Base-by-base conservation (phyloP, 2,329 filamentous ascomycete genomes). In the Fusarium musae region DNA sequence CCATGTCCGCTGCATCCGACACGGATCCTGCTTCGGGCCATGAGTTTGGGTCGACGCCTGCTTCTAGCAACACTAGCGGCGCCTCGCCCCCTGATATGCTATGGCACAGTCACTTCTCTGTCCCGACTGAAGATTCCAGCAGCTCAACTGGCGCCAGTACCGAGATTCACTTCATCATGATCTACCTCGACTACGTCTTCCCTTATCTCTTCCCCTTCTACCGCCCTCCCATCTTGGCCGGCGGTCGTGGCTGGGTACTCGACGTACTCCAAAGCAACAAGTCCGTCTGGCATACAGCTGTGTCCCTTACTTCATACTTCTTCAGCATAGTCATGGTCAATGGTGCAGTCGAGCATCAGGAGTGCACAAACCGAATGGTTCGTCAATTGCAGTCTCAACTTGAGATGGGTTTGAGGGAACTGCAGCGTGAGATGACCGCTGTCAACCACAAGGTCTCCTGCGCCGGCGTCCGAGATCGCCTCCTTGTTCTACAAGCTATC, bases 151-250 rank as follows among this genome's bases (percentile, higher is more conserved):
- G 74, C 5, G 72, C 74, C 12, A 79, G 78, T 36, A 77, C 78
- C n/a, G 80, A 82, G 59, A 75, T 84, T 2, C 81, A 84, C 75
- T 84, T 87, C 47, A 80, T 88, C 63, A 89, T 89, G 85, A 84
- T 89, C 63, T 92, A 91, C 76, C 83, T 91, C 50, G 90, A 92
- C 78, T 86, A 89, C 70, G 84, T 91, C 26, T 87, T 91, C 69
- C 89, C 90, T 4, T 88, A 90, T 72, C 80, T 91, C 2, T 91
- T 89, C 75, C 90, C 90, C 5, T 89, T 91, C 77, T 92, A 91
- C 79, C 85, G 85, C 6, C 90, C 90, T 2, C 83, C 84, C 5
- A 77, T 90, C 10, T 82, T 88, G 7, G 83, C 87, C 63, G 87
- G 88, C n/a, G 90, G 89, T 19, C 85, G 87, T 54, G 85, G 87